These are phyloP conservation scores for Aureobasidium sp. DNA, from an alignment of 2,329 filamentous ascomycete species.

Conservation along the genomic window DNA sequence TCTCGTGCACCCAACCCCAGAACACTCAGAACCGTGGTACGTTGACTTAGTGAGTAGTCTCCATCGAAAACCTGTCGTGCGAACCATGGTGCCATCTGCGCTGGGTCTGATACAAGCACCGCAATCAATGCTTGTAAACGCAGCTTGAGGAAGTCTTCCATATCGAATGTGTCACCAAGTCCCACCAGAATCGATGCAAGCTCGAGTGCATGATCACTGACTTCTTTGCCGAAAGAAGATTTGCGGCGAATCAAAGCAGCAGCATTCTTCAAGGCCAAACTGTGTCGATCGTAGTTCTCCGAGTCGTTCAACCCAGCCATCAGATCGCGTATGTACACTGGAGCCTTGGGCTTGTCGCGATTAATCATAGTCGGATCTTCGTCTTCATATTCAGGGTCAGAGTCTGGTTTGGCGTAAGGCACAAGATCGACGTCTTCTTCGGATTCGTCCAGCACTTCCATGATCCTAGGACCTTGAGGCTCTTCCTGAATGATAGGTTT, in stretches of 20 bases:
- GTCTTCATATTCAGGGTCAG: constrained; percentile 84
- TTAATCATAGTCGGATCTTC: constrained; percentile 85
- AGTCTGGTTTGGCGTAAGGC: constrained; percentile 78
- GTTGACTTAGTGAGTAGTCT: constrained; percentile 81
- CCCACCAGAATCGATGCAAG: constrained; percentile 70
- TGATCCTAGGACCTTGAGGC: constrained; percentile 27
- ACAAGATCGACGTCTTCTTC: constrained; percentile 59
- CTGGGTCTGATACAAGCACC: constrained; percentile 67
- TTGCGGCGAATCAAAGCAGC: constrained; percentile 80
- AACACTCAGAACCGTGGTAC: constrained; percentile 72
- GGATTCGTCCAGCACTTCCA: constrained; percentile 25
- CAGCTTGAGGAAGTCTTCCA: constrained; percentile 68
- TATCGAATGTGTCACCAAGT: constrained; percentile 76
- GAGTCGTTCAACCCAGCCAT: constrained; percentile 70
- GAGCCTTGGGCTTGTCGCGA: constrained; percentile 72
- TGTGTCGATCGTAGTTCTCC: constrained; percentile 78
- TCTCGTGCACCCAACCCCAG: constrained; percentile 78
- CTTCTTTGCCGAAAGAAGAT: constrained; percentile 78
- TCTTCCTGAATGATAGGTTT: constrained; percentile 22
- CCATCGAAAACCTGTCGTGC: constrained; percentile 81
- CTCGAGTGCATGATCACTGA: constrained; percentile 75
- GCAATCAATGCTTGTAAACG: constrained; percentile 77
- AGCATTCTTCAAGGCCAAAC: constrained; percentile 69
- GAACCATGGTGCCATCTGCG: constrained; percentile 76
- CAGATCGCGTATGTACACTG: constrained; percentile 86